Base-by-base conservation (phyloP, 225 moss, liverwort and hornwort genomes). In the Neckera pumila region DNA sequence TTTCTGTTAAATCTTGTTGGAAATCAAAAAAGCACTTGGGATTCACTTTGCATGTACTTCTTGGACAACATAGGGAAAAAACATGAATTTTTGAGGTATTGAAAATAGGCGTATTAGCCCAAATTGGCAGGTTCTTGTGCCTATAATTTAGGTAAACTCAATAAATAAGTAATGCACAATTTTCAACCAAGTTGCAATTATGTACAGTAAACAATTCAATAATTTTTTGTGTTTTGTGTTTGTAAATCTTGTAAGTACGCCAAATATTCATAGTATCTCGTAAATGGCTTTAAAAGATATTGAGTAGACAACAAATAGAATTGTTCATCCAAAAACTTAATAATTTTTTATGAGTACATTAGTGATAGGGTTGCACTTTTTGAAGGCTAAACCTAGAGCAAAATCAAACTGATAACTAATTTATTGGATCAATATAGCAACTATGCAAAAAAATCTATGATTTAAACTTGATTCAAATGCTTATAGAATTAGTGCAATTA, bases 351-450 rank as follows among this genome's bases (percentile, higher is more conserved):
- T 51, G 21, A 33, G 5, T 21, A 23, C 9, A 4, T 53, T 53
- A 4, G 53, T 76, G 22, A 34, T 34, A 76, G 21, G 5, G 14
- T 1, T 2, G 0, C 3, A 0, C 3, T 6, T 1, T 22, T 76
- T 17, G 5, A 34, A 3, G 7, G 3, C n/a, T 27, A n/a, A 51
- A 51, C 27, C 8, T 27, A 8, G 16, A n/a, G 11, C 12, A 51
- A 66, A 16, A 33, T 33, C 4, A 7, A 34, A 16, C 9, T 13
- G 33, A 9, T 64, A 64, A 63, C 51, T 3, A 65, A 18, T 47
- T 23, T 33, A 64, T n/a, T 0, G 2, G 5, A n/a, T 51, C 8
- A n/a, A 27, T 36, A 47, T n/a, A 34, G 1, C 17, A 65, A 23
- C 22, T 51, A n/a, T 19, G 4, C 4, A 30, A 74, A 74, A 42